Evolutionary conservation across 495 filamentous ascomycete species (phyloP).

Genomic region (Lasiosphaeria ovina): DNA sequence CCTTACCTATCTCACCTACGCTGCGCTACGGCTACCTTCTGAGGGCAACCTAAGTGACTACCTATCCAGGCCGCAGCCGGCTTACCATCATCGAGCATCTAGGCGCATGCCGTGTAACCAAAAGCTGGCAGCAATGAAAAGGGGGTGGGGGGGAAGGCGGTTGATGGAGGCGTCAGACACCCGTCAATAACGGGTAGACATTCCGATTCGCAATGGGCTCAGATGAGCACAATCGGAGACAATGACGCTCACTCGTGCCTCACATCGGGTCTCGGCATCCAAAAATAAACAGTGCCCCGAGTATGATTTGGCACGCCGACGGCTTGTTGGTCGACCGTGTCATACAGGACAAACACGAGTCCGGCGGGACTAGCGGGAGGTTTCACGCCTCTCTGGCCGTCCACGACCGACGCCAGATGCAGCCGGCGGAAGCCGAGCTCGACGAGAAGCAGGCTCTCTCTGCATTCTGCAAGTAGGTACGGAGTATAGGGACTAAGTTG

Average conservation of each 20-base stretch:
- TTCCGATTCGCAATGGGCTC: constrained; percentile 22
- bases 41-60: background rate
- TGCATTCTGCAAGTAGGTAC: no score
- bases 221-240: constrained; percentile 13
- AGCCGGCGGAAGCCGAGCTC: no score
- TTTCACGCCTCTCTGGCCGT: no score
- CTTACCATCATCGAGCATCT: background rate
- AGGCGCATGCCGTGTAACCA: constrained; percentile 5
- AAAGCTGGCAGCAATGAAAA: background rate
- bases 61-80: background rate
- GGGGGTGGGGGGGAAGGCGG: background rate
- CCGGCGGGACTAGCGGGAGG: no score
- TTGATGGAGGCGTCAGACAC: background rate
- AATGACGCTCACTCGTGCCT: constrained; percentile 1
- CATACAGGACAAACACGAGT: no score
- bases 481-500: no score
- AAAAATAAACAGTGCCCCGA: constrained; percentile 6
- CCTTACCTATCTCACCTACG: no score
- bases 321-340: no score
- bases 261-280: constrained; percentile 18
- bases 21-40: no score
- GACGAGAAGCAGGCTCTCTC: no score
- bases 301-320: no score
- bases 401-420: no score
- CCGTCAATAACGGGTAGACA: constrained; percentile 6